A percentile compares a stretch with the other conserved stretches of the same genome.
Evolutionary conservation across 1,284 basidiomycete genomes (phyloP).

Genomic region (Cryptococcus jaspeensis): DNA sequence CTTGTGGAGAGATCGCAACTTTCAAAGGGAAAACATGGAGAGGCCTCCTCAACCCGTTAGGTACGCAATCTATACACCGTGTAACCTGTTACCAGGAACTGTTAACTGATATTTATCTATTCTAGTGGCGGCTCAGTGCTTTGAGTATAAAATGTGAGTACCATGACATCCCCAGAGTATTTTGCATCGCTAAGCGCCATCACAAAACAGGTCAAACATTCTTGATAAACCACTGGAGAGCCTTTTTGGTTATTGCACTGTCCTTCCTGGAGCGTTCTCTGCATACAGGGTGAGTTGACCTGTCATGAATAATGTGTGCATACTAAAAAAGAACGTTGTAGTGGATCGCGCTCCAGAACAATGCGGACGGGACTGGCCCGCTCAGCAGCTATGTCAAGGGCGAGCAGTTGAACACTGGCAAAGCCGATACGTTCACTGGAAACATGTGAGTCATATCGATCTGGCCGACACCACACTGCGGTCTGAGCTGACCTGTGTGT

Average conservation of each 20-base stretch:
- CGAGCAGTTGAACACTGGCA: constrained; percentile 82
- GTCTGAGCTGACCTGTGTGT: constrained; percentile 3
- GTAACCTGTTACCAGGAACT: background rate
- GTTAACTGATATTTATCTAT: background rate
- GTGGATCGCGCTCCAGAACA: constrained; percentile 65
- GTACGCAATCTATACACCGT: constrained; percentile 52
- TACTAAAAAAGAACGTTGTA: constrained; percentile 3
- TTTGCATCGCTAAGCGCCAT: background rate
- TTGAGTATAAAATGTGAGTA: constrained; percentile 71
- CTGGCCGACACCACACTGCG: no score
- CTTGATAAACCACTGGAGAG: constrained; percentile 93
- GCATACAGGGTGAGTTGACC: constrained; percentile 60
- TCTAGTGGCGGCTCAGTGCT: constrained; percentile 89
- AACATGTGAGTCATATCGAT: constrained; percentile 48
- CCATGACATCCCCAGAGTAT: background rate
- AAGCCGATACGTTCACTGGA: constrained; percentile 93
- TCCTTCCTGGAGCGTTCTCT: constrained; percentile 83
- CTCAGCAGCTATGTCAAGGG: constrained; percentile 96
- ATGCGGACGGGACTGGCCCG: constrained; percentile 79
- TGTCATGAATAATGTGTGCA: no score
- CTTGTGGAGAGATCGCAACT: constrained; percentile 90
- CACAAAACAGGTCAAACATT: constrained; percentile 63
- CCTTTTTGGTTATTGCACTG: constrained; percentile 86
- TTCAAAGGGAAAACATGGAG: constrained; percentile 89
- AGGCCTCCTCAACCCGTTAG: constrained; percentile 76